Conservation (phyloP, 2,329 filamentous ascomycete species). For the Verticillium zaregamsianum region DNA sequence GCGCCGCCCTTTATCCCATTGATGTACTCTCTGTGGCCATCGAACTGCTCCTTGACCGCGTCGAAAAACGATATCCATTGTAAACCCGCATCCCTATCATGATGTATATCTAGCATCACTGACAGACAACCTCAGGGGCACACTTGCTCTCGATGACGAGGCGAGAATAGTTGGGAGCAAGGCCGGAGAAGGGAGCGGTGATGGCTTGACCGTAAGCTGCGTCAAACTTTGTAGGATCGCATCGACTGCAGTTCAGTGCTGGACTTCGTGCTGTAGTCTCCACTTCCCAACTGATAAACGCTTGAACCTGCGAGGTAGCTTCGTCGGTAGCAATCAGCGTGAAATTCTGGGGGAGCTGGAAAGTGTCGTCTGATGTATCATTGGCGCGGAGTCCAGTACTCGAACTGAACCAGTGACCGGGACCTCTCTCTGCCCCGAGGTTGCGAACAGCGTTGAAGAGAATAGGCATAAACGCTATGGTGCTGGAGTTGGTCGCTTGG, state of each 20-base stretch:
- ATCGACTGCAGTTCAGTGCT: conserved; percentile 6
- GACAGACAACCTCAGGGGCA: conserved; percentile 6
- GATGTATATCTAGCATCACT: neutral
- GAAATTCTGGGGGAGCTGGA: conserved; percentile 7
- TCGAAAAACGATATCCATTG: too few relatives aligned
- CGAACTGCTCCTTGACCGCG: too few relatives aligned
- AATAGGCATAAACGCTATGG: conserved; percentile 9
- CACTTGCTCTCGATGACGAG: conserved; percentile 11
- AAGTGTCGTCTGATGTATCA: conserved; percentile 10
- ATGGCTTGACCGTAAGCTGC: conserved; percentile 8
- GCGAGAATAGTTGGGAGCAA: conserved; percentile 10
- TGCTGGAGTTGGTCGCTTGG: conserved; percentile 3
- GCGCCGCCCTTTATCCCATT: too few relatives aligned
- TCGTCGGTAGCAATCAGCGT: conserved; percentile 8
- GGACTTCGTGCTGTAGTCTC: neutral
- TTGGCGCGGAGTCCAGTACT: conserved; percentile 6
- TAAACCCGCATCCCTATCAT: too few relatives aligned
- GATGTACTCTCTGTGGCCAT: too few relatives aligned
- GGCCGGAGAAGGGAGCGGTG: conserved; percentile 8
- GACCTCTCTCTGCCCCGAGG: conserved; percentile 6
- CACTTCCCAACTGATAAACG: conserved; percentile 10
- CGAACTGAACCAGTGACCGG: conserved; percentile 6
- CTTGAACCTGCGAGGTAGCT: conserved; percentile 5
- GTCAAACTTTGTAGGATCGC: conserved; percentile 9
- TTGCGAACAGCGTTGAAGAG: conserved; percentile 12